Evolutionary conservation across 768 basidiomycete species (phyloP).

Genomic region (Rickenella mellea): DNA sequence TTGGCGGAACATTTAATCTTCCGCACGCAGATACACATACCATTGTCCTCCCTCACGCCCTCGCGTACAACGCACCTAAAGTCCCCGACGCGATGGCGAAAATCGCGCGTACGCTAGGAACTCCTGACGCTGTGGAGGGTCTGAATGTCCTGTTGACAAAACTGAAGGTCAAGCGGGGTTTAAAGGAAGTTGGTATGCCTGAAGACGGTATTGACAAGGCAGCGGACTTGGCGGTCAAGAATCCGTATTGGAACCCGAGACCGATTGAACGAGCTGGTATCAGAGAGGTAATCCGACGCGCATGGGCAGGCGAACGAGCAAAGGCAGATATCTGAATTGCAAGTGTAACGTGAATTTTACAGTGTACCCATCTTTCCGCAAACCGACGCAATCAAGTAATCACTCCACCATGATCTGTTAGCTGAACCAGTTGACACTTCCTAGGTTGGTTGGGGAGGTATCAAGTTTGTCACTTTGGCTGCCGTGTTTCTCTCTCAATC

Average conservation of each 20-base stretch:
- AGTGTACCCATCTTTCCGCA: no score
- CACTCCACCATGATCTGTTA: no score
- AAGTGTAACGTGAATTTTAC: no score
- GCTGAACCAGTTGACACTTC: no score
- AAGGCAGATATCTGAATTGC: constrained; percentile 10
- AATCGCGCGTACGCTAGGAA: constrained; percentile 21
- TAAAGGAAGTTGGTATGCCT: constrained; percentile 30
- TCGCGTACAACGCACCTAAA: constrained; percentile 29
- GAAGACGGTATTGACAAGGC: constrained; percentile 29
- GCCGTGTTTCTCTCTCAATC: no score
- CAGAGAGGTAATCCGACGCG: constrained; percentile 18
- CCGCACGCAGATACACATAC: constrained; percentile 34
- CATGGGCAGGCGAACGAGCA: constrained; percentile 22
- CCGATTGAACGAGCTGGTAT: constrained; percentile 25
- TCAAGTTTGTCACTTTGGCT: no score
- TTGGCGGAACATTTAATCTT: constrained; percentile 30
- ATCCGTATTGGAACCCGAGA: constrained; percentile 30
- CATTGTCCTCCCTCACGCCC: constrained; percentile 30
- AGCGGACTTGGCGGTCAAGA: constrained; percentile 26
- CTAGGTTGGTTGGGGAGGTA: no score
- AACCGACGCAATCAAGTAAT: no score
- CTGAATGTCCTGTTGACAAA: constrained; percentile 17
- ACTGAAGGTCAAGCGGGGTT: constrained; percentile 21
- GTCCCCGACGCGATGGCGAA: constrained; percentile 21
- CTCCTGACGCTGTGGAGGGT: constrained; percentile 16